phyloP scores from a whole-genome alignment of 2,329 filamentous ascomycete species.

The Neonectria hederae region DNA sequence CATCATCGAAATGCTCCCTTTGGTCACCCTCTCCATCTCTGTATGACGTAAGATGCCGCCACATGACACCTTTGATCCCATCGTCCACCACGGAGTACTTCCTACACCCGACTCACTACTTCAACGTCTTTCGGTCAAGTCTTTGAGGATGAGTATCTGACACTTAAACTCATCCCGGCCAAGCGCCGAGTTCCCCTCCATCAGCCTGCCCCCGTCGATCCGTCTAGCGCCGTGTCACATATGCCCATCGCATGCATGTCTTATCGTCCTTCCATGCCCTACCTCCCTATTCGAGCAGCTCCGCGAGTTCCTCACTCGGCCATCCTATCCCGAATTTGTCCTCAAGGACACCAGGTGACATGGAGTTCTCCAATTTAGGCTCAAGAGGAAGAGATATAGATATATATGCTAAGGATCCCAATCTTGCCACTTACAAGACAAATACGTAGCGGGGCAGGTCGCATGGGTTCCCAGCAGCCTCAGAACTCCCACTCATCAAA shows the following conservation, averaged over 20 bases:
- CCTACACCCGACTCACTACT: neutral
- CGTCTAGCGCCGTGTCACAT: constrained; percentile 9
- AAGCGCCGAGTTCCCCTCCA: constrained; percentile 3
- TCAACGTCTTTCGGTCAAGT: neutral
- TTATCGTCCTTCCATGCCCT: constrained; percentile 16
- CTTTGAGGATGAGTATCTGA: neutral
- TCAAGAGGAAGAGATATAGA: neutral
- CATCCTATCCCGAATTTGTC: neutral
- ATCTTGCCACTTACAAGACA: neutral
- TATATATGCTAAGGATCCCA: too few relatives aligned
- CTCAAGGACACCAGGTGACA: neutral
- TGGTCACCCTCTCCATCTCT: neutral
- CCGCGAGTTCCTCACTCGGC: neutral
- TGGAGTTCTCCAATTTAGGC: neutral
- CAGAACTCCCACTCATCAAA: too few relatives aligned
- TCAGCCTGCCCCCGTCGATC: neutral
- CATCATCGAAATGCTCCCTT: neutral
- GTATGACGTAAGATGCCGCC: constrained; percentile 19
- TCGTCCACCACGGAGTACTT: neutral
- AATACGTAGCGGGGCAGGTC: neutral
- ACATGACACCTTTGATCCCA: constrained; percentile 4
- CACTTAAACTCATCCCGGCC: constrained; percentile 6
- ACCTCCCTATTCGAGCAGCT: constrained; percentile 20
- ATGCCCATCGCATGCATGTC: constrained; percentile 4
- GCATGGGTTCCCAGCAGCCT: neutral